Evolutionary conservation across 2,329 filamentous ascomycete genomes (phyloP).

Genomic region (Fulvia fulva): DNA sequence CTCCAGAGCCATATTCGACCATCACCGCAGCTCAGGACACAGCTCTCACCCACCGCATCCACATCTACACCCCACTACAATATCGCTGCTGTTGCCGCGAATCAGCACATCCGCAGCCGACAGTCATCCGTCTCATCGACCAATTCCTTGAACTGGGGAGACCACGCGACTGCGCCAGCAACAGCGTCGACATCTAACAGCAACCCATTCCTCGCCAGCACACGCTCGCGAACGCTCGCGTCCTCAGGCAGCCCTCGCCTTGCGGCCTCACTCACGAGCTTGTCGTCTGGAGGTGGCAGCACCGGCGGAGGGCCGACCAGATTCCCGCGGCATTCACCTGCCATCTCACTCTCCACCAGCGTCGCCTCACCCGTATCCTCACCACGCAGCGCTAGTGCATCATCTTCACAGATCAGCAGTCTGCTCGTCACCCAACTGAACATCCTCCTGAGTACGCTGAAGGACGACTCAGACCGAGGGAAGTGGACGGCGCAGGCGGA

Average conservation of each 20-base stretch:
- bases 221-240: slow-evolving; percentile 53
- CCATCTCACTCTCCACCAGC: slow-evolving; percentile 53
- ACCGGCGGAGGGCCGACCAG: slow-evolving; percentile 49
- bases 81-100: slow-evolving; percentile 48
- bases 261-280: slow-evolving; percentile 53
- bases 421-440: slow-evolving; percentile 95
- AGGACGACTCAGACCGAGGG: slow-evolving; percentile 83
- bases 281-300: slow-evolving; percentile 50
- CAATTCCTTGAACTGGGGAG: slow-evolving; percentile 53
- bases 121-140: slow-evolving; percentile 53
- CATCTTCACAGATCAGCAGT: slow-evolving; percentile 63
- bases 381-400: slow-evolving; percentile 39
- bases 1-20: background rate
- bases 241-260: slow-evolving; percentile 52
- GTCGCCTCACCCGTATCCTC: slow-evolving; percentile 49
- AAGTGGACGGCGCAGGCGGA: slow-evolving; percentile 93
- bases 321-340: slow-evolving; percentile 58
- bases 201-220: slow-evolving; percentile 52
- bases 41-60: slow-evolving; percentile 46
- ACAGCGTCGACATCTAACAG: background rate
- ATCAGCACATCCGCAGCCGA: slow-evolving; percentile 50
- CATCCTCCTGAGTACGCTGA: slow-evolving; percentile 87
- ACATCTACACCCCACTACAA: slow-evolving; percentile 45
- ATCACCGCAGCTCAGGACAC: slow-evolving; percentile 34
- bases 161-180: slow-evolving; percentile 40